Evolutionary conservation across 805 yeast genomes (phyloP).

Genomic region (Candida quercuum): DNA sequence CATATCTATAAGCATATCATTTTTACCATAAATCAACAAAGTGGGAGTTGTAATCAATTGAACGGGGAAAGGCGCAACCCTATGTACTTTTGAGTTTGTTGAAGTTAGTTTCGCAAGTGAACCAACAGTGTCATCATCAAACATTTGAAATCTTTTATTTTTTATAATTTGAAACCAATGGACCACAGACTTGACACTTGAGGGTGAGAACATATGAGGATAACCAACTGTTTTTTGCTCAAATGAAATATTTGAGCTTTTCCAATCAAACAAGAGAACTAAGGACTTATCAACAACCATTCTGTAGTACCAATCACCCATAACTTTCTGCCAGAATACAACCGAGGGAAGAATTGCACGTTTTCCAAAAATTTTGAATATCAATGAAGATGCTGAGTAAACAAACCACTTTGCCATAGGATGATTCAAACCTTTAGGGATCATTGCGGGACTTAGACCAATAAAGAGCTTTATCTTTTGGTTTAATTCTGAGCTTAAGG

Average conservation of each 20-base stretch:
- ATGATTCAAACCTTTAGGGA: conserved; percentile 81
- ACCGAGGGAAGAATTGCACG: conserved; percentile 68
- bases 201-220: conserved; percentile 74
- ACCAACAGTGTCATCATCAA: conserved; percentile 42
- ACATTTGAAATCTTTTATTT: conserved; percentile 68
- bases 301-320: conserved; percentile 69
- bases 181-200: conserved; percentile 76
- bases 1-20: conserved; percentile 70
- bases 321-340: conserved; percentile 67
- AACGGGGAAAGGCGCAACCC: conserved; percentile 52
- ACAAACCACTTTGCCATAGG: conserved; percentile 70
- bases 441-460: conserved; percentile 91
- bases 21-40: conserved; percentile 61
- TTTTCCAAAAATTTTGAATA: conserved; percentile 69
- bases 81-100: conserved; percentile 30
- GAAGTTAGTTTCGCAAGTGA: conserved; percentile 15
- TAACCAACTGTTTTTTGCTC: conserved; percentile 69
- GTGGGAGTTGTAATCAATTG: conserved; percentile 54
- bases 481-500: conserved; percentile 61
- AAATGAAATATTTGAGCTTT: conserved; percentile 54
- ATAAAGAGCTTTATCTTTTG: conserved; percentile 50
- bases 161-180: conserved; percentile 84
- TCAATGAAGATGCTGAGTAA: conserved; percentile 63
- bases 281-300: conserved; percentile 61
- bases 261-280: conserved; percentile 64